Evolutionary conservation across 805 yeast genomes (phyloP).

Genomic region (Kodamaea kaohsiungensis): DNA sequence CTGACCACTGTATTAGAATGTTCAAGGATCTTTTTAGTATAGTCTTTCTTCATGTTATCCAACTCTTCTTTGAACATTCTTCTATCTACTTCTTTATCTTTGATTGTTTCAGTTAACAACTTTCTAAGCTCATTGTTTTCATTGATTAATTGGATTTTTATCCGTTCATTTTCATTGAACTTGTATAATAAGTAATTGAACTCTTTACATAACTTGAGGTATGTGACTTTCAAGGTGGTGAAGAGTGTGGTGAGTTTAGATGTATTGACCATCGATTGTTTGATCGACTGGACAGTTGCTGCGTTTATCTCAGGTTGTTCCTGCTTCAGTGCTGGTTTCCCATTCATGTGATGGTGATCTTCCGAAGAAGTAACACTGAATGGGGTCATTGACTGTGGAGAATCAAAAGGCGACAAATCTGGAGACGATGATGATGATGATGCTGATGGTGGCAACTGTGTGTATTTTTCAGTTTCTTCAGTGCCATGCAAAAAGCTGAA

Average conservation of each 20-base stretch:
- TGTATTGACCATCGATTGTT: slow-evolving; percentile 17
- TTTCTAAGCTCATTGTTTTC: slow-evolving; percentile 36
- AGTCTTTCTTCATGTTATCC: neutral
- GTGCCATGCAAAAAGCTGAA: neutral
- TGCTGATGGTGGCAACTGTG: neutral
- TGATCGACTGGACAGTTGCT: slow-evolving; percentile 14
- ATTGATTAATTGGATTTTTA: slow-evolving; percentile 35
- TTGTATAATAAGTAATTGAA: slow-evolving; percentile 36
- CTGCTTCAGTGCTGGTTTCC: neutral
- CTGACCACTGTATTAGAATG: neutral
- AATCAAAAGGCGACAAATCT: slow-evolving; percentile 17
- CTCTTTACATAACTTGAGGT: slow-evolving; percentile 39
- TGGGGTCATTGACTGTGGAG: slow-evolving; percentile 13
- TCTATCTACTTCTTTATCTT: slow-evolving; percentile 24
- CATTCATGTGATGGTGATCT: slow-evolving; percentile 2
- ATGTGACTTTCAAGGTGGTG: slow-evolving; percentile 35
- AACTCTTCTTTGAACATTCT: slow-evolving; percentile 8
- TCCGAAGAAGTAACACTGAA: slow-evolving; percentile 13
- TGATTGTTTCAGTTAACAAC: slow-evolving; percentile 30
- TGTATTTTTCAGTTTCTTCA: neutral
- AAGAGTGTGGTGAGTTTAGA: slow-evolving; percentile 30
- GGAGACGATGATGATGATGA: slow-evolving; percentile 9
- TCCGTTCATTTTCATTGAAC: slow-evolving; percentile 37
- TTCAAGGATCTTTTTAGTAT: slow-evolving; percentile 1
- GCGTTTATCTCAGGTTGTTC: slow-evolving; percentile 2